Base-by-base conservation (phyloP, 2,329 filamentous ascomycete genomes). In the Calonectria pauciramosa region DNA sequence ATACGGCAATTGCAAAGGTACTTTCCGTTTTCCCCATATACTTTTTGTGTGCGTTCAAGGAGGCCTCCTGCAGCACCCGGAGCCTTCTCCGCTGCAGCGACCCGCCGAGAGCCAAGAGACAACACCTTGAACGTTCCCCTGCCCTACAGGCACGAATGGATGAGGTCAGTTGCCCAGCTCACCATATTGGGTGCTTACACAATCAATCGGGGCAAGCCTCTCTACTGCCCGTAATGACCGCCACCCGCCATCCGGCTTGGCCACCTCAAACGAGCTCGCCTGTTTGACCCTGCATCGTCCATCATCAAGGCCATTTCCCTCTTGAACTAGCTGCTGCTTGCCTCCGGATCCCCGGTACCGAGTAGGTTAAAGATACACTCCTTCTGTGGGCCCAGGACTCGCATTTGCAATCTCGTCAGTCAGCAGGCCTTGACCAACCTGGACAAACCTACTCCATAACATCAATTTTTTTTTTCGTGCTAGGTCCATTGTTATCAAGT, bases 51-150 rank as follows among this genome's bases (percentile, higher is more conserved):
- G 69, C 52, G 68, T 72, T 54, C 32, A 60, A 54, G 59, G 73
- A 75, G 73, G 73, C 73, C 73, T 75, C 73, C 73, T 75, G 73
- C 73, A 66, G 56, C 47, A 38, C 47, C 59, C 41, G 64, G 59
- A 59, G 70, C n/a, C 44, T 68, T 70, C 70, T 72, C 66, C 59
- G 51, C 73, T 52, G 63, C 68, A 68, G 34, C 49, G 71, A 68
- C 59, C 70, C 70, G 59, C 70, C 73, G 41, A 32, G 54, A 63
- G 63, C 73, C 73, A 72, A 72, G 70, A 67, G 60, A 36, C 54
- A 64, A 68, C 36, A 28, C 66, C 44, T 54, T 30, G 54, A 38
- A 60, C 20, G 26, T 34, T 28, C 56, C 60, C 38, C 38, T 47
- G 36, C 23, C 56, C 32, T 26, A n/a, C 30, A 32, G 23, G 23